Evolutionary conservation across 106 monocot genomes (phyloP).

Genomic region (Allium fistulosum): DNA sequence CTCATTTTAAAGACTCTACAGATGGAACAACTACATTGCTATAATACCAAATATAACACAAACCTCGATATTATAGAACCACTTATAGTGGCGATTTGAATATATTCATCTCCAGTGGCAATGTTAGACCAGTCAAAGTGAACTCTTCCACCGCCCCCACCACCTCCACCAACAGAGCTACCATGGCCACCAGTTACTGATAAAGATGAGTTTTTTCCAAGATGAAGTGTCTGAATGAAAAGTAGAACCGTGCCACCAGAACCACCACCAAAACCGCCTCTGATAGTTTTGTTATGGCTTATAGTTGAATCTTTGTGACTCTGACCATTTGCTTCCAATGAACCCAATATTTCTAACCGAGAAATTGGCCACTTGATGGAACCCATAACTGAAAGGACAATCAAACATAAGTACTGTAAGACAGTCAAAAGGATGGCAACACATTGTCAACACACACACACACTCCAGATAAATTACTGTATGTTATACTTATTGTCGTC

Average conservation of each 20-base stretch:
- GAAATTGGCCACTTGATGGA: conserved; percentile 92
- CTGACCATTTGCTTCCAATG: conserved; percentile 78
- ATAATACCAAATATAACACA: too few relatives aligned
- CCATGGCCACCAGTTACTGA: conserved; percentile 76
- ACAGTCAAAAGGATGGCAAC: too few relatives aligned
- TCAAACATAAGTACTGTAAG: background rate
- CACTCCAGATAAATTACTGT: too few relatives aligned
- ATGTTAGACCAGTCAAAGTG: conserved; percentile 95
- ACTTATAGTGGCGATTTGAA: conserved; percentile 70
- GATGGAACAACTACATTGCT: too few relatives aligned
- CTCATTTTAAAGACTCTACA: too few relatives aligned
- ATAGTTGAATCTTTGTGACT: conserved; percentile 19
- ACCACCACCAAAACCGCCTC: conserved; percentile 83
- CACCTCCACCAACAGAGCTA: conserved; percentile 73
- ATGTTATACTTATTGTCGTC: too few relatives aligned
- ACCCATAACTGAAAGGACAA: conserved; percentile 60
- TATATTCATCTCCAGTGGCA: conserved; percentile 83
- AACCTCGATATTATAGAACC: conserved; percentile 78
- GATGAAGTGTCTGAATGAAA: conserved; percentile 50
- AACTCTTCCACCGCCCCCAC: conserved; percentile 88
- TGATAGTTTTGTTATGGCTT: conserved; percentile 31
- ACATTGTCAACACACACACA: too few relatives aligned
- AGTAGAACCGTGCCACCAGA: conserved; percentile 91
- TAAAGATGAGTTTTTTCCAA: conserved; percentile 55
- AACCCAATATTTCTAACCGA: conserved; percentile 60